Base-by-base conservation (phyloP, 371 early-diverging fungal genomes). In the Polyrhizophydium stewartii region DNA sequence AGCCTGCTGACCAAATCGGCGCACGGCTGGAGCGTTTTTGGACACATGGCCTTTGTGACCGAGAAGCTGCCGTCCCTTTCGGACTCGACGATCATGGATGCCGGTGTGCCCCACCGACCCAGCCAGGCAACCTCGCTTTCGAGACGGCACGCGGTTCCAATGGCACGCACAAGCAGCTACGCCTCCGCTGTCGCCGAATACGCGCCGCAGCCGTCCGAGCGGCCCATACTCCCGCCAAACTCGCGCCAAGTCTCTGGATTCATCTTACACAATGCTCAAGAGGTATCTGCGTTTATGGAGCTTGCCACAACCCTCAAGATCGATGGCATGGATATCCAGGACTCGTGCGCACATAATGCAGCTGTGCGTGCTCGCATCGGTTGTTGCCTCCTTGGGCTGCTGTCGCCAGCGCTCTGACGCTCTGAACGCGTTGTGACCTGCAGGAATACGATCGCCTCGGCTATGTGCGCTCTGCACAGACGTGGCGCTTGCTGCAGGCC, bases 401-500 rank as follows among this genome's bases (percentile, higher is more conserved):
- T n/a, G n/a, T n/a, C n/a, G n/a, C n/a, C n/a, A n/a, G n/a, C n/a
- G n/a, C n/a, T n/a, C n/a, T n/a, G n/a, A n/a, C n/a, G n/a, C n/a
- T n/a, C n/a, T n/a, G n/a, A n/a, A n/a, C n/a, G n/a, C n/a, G n/a
- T n/a, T n/a, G n/a, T n/a, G n/a, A n/a, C n/a, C n/a, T n/a, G n/a
- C n/a, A n/a, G n/a, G n/a, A n/a, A n/a, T n/a, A n/a, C n/a, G n/a
- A n/a, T n/a, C n/a, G n/a, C n/a, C n/a, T n/a, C n/a, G n/a, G n/a
- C n/a, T n/a, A n/a, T n/a, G n/a, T n/a, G n/a, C n/a, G n/a, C n/a
- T n/a, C 88, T 5, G 83, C 89, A 13, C 91, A 91, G 65, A 88
- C 91, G 12, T 92, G 93, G 93, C 84, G 78, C 41, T 80, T 91
- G 21, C 57, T 91, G n/a, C 81, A 83, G 40, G 67, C 89, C 37